Evolutionary conservation across 2,329 filamentous ascomycete genomes (phyloP), one percentile per base, ranked within the genome.

Genomic region (Colletotrichum higginsianum): DNA sequence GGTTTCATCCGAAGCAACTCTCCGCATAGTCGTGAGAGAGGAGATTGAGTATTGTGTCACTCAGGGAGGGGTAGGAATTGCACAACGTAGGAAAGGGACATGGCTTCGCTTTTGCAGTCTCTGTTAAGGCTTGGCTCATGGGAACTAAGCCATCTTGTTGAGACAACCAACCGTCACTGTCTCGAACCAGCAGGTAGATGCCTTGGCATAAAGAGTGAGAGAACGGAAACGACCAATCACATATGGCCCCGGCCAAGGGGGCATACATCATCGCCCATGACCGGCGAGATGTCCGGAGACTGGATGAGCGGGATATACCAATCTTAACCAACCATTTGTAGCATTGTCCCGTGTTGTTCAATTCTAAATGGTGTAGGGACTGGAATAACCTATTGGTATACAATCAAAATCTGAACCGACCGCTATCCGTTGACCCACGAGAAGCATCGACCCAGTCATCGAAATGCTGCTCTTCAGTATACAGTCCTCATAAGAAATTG

Each of bases 1-100:
- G 42, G 64, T 71, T 71, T 71, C 50, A 67, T 71, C 64, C 49
- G 64, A 71, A 67, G 42, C 49, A 21, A 23, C 30, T 26, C 5
- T 6, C 47, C 53, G 26, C n/a, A 13, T 38, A 3, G 35, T 16
- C 12, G 57, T 62, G 44, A 18, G 16, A 46, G 50, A 40, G n/a
- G 40, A 56, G 23, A 13, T 23, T 38, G 56, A 52, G 26, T 6
- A 40, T 18, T 40, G 56, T 67, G 50, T 67, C 63, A 67, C 49
- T 71, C 50, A 56, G 57, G 61, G 63, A 52, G 56, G 42, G 35
- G 35, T 49, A 35, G 30, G 30, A 46, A 23, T n/a, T 42, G 53
- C 7, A 13, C 38, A 13, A n/a, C 23, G 50, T 8, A 44, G 16
- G 30, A 26, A 40, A 55, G 13, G n/a, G 40, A 23, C 8, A 42